Evolutionary conservation across 371 early-diverging fungal genomes (phyloP).

Genomic region (Thermomucor indicae-seudaticae): DNA sequence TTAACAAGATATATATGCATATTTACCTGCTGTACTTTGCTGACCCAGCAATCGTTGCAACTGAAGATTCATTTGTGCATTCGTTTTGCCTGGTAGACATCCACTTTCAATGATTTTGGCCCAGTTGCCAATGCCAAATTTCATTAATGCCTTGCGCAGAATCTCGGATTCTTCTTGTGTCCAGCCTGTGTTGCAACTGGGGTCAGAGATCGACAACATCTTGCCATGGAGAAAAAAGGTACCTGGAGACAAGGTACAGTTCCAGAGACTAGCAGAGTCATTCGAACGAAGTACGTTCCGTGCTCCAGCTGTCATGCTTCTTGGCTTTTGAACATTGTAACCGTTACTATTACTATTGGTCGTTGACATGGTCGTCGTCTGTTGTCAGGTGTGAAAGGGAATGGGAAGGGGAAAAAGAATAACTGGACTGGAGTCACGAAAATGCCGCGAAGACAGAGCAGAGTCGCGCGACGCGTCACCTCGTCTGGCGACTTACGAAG

Average conservation of each 20-base stretch:
- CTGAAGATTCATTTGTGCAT: constrained; percentile 93
- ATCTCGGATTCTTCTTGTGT: constrained; percentile 78
- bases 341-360: constrained; percentile 23
- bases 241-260: constrained; percentile 88
- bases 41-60: constrained; percentile 90
- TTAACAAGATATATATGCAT: no score
- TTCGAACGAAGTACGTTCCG: constrained; percentile 88
- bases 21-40: constrained; percentile 82
- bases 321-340: constrained; percentile 53
- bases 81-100: constrained; percentile 84
- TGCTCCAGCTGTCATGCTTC: constrained; percentile 85
- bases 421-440: background rate
- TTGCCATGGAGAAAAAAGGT: background rate
- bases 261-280: constrained; percentile 90
- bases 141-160: constrained; percentile 79
- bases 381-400: background rate
- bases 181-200: constrained; percentile 80
- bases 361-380: constrained; percentile 11
- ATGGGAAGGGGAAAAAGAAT: constrained; percentile 11
- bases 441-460: background rate
- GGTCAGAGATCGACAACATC: background rate
- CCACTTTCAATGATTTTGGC: constrained; percentile 86
- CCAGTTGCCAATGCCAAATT: constrained; percentile 94
- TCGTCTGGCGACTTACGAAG: constrained; percentile 1
- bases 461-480: background rate